Conservation (phyloP, 108 stramenopile genomes). For the Pseudonitzschia delicatissima region DNA sequence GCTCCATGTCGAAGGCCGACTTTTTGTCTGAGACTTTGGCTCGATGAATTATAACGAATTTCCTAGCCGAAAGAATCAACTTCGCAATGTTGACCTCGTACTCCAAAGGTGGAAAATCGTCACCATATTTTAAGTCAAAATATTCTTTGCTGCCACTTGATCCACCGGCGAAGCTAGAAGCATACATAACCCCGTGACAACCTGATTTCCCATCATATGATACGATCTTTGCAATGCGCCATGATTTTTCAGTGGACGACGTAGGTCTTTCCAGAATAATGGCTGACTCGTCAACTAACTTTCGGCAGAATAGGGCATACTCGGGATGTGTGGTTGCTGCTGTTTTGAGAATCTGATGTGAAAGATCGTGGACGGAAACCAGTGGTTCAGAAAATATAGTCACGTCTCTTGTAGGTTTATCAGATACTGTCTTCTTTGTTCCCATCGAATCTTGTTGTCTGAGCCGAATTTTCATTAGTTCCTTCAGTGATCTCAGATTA, state of each 20-base stretch:
- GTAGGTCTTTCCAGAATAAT: slow-evolving; percentile 29
- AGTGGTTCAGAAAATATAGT: slow-evolving; percentile 38
- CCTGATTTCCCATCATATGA: slow-evolving; percentile 37
- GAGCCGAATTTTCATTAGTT: slow-evolving; percentile 6
- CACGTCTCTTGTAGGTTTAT: background rate
- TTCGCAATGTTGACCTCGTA: slow-evolving; percentile 23
- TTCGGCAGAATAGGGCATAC: slow-evolving; percentile 35
- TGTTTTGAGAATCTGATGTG: slow-evolving; percentile 37
- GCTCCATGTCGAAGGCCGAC: slow-evolving; percentile 20
- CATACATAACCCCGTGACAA: slow-evolving; percentile 33
- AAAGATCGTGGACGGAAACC: slow-evolving; percentile 33
- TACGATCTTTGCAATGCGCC: slow-evolving; percentile 35
- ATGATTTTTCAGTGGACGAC: background rate
- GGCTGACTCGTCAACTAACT: slow-evolving; percentile 27
- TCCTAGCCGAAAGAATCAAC: slow-evolving; percentile 31
- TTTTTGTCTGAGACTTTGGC: slow-evolving; percentile 3
- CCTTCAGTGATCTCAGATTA: slow-evolving; percentile 10
- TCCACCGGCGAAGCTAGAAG: slow-evolving; percentile 1
- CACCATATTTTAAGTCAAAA: background rate
- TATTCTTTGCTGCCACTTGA: background rate
- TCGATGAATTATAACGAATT: slow-evolving; percentile 29
- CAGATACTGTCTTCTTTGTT: background rate
- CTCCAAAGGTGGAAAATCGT: slow-evolving; percentile 13
- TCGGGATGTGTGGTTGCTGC: background rate
- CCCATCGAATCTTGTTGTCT: slow-evolving; percentile 1